Percentiles rank a stretch among this genome's conserved stretches.
phyloP scores from a whole-genome alignment of 257 asterid genomes.

The Fraxinus anomala region DNA sequence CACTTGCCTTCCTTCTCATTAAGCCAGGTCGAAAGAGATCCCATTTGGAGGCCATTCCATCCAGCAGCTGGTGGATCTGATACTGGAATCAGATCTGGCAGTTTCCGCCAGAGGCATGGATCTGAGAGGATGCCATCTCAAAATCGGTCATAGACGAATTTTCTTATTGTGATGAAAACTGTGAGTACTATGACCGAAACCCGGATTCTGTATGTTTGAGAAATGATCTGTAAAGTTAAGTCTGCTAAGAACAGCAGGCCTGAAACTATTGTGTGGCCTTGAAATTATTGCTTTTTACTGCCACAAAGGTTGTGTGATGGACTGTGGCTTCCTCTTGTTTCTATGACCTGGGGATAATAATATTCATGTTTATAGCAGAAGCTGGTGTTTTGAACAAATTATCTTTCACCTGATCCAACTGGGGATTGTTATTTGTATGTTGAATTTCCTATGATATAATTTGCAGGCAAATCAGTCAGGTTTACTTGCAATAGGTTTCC shows the following conservation, averaged over 20 bases:
- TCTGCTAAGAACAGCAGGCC: slow-evolving; percentile 34
- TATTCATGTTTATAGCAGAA: slow-evolving; percentile 18
- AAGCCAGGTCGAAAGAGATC: slow-evolving; percentile 51
- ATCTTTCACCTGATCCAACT: no score
- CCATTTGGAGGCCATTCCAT: slow-evolving; percentile 61
- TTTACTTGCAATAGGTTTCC: not conserved
- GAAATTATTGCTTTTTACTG: slow-evolving; percentile 36
- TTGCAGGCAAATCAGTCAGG: not conserved
- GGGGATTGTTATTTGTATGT: not conserved
- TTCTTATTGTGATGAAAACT: slow-evolving; percentile 31
- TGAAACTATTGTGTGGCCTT: slow-evolving; percentile 40
- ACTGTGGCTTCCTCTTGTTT: slow-evolving; percentile 43
- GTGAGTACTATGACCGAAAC: slow-evolving; percentile 44
- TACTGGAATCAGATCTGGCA: slow-evolving; percentile 42
- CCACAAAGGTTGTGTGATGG: slow-evolving; percentile 54
- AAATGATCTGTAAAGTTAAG: slow-evolving; percentile 42
- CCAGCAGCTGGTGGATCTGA: slow-evolving; percentile 48
- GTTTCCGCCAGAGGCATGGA: slow-evolving; percentile 66
- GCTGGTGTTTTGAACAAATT: no score
- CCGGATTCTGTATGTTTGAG: slow-evolving; percentile 46
- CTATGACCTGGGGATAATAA: slow-evolving; percentile 39
- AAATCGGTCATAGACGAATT: slow-evolving; percentile 51
- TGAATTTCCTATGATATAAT: not conserved
- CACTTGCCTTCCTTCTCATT: slow-evolving; percentile 46
- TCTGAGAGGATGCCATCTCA: slow-evolving; percentile 69